Percentiles rank a stretch among this genome's conserved stretches.
Evolutionary conservation across 2,329 filamentous ascomycete species (phyloP).

Genomic region (Sordariomycetes sp.): DNA sequence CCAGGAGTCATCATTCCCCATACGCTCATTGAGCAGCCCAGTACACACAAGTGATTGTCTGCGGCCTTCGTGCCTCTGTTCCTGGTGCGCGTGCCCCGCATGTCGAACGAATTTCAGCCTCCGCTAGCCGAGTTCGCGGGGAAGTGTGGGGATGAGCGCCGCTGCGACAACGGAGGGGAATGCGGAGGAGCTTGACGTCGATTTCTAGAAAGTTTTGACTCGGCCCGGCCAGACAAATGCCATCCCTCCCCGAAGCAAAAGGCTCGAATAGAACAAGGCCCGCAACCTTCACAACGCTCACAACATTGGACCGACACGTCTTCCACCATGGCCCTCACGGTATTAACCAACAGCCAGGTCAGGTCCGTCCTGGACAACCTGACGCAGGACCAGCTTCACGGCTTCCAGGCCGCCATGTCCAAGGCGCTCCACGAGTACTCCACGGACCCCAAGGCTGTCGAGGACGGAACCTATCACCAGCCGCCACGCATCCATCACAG

Average conservation of each 20-base stretch:
- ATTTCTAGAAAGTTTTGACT: neutral
- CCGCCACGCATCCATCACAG: conserved; percentile 40
- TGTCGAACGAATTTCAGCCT: neutral
- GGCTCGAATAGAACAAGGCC: no score
- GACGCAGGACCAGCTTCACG: conserved; percentile 38
- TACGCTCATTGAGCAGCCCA: neutral
- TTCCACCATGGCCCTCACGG: conserved; percentile 42
- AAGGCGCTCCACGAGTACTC: conserved; percentile 52
- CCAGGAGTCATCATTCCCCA: neutral
- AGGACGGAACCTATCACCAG: conserved; percentile 38
- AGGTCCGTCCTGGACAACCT: conserved; percentile 41
- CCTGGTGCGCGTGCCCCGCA: neutral
- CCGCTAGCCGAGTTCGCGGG: neutral
- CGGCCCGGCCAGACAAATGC: no score
- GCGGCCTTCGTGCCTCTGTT: neutral
- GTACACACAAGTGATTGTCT: neutral
- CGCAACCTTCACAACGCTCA: neutral
- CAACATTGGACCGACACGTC: neutral
- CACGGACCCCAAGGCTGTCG: conserved; percentile 34
- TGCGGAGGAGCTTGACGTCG: neutral
- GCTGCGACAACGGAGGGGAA: neutral
- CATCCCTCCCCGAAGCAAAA: no score
- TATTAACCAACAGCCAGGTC: conserved; percentile 49
- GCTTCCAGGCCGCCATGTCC: conserved; percentile 36
- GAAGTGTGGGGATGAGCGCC: neutral